Evolutionary conservation across 2,329 filamentous ascomycete species (phyloP), one percentile per base, ranked within the genome.

Genomic region (Chaetomium sp.): DNA sequence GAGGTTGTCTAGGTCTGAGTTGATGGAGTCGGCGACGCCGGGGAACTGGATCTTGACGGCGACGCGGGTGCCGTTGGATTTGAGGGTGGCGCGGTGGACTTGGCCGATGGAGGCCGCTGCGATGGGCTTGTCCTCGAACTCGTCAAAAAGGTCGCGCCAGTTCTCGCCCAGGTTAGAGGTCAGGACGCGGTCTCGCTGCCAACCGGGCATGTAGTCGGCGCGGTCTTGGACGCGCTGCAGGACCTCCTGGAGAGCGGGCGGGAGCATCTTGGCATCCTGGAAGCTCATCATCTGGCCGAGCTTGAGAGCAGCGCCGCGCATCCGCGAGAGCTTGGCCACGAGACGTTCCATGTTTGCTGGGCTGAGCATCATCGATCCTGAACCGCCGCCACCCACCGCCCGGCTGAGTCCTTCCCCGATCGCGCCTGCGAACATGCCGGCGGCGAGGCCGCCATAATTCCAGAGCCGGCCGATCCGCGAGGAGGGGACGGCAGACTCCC

Each of bases 1-100:
- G 35, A 99, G 84, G 73, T 99, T 99, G 78, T 92, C 96, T 1
- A 99, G 84, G 73, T 99, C 95, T 0, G 94, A 97, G 77, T 97
- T 93, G 75, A 99, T 99, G 4, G 93, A 98, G 76, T 92, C 89
- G 21, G 94, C 92, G 1, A 99, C 95, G 16, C 96, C 96, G 0
- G 95, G 95, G 72, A 99, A 99, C 77, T 99, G 95, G 10, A 99
- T 89, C 78, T 99, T 99, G 73, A 99, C 93, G 3, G 95, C 95
- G 0, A 99, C 95, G 51, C 83, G 82, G 69, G 88, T 83, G 47
- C 89, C 89, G 49, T 84, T 93, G 3, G 89, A 89, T 71, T 88
- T 90, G 23, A 99, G 82, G 0, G 88, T 87, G 2, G 93, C 95
- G 65, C 88, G 88, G 78, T 99, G 95, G 0, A 99, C 95, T 75